A percentile compares a stretch with the other conserved stretches of the same genome.
Conservation (phyloP, 805 yeast genomes). For the Candida nanaspora region DNA sequence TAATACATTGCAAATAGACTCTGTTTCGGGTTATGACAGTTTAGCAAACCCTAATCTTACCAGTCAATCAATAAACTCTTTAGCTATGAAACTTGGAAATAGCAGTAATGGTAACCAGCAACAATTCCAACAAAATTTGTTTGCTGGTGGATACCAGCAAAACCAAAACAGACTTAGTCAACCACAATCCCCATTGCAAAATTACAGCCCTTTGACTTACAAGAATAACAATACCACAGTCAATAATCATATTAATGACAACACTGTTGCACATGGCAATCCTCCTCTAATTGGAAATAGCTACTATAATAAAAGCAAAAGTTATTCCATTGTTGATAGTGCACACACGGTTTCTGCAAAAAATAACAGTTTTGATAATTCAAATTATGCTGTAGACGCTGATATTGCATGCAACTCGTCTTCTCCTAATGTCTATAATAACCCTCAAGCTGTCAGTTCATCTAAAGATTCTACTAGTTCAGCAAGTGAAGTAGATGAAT, state of each 20-base stretch:
- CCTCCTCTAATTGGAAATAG: neutral
- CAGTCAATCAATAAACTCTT: neutral
- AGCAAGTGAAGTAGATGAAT: conserved; percentile 27
- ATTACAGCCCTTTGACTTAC: too few relatives aligned
- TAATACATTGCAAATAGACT: too few relatives aligned
- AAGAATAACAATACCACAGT: too few relatives aligned
- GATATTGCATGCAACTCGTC: too few relatives aligned
- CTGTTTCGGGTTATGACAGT: too few relatives aligned
- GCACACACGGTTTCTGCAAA: neutral
- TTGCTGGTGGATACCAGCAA: neutral
- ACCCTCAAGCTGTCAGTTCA: too few relatives aligned
- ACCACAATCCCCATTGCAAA: too few relatives aligned
- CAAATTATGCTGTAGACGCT: neutral
- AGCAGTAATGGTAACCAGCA: too few relatives aligned
- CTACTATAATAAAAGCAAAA: neutral
- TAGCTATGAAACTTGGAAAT: neutral
- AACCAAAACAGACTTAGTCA: neutral
- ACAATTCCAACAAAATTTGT: neutral
- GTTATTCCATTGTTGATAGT: neutral
- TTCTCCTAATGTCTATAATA: too few relatives aligned
- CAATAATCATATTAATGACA: neutral
- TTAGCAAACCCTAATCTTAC: neutral
- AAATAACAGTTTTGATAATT: neutral
- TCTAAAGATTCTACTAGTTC: too few relatives aligned
- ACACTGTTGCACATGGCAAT: neutral